These are phyloP conservation scores for Poronia punctata DNA, from an alignment of 495 filamentous ascomycete species.

Conservation along the genomic window DNA sequence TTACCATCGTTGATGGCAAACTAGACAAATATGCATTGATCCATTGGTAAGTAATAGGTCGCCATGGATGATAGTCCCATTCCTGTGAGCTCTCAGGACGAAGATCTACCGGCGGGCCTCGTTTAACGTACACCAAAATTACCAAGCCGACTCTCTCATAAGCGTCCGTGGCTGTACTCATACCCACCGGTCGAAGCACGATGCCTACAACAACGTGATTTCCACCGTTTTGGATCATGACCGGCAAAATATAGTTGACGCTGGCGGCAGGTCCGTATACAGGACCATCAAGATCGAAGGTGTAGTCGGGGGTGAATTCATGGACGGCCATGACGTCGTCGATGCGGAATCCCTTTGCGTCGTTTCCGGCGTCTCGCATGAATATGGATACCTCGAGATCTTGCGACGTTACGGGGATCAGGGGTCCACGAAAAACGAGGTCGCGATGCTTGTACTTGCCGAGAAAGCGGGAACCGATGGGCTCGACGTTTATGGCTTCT, in stretches of 20 bases:
- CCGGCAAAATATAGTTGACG: not conserved
- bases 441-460: no score
- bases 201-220: not conserved
- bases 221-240: slow-evolving; percentile 2
- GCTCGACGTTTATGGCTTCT: no score
- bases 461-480: no score
- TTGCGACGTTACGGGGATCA: not conserved
- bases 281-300: not conserved
- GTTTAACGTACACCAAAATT: slow-evolving; percentile 1
- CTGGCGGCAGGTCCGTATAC: not conserved
- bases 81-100: slow-evolving; percentile 1
- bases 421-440: not conserved
- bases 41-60: not conserved
- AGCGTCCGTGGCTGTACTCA: not conserved
- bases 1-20: not conserved
- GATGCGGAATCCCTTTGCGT: not conserved
- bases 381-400: slow-evolving; percentile 1
- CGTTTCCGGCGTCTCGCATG: not conserved
- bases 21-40: not conserved
- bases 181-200: not conserved
- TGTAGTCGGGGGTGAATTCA: slow-evolving; percentile 1
- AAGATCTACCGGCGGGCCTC: not conserved
- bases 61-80: slow-evolving; percentile 4
- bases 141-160: slow-evolving; percentile 1
- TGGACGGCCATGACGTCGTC: slow-evolving; percentile 1